Percentiles rank a stretch among this genome's conserved stretches.
These are phyloP conservation scores for Colletotrichum shisoi DNA, from an alignment of 2,329 filamentous ascomycete genomes.

Conservation along the genomic window DNA sequence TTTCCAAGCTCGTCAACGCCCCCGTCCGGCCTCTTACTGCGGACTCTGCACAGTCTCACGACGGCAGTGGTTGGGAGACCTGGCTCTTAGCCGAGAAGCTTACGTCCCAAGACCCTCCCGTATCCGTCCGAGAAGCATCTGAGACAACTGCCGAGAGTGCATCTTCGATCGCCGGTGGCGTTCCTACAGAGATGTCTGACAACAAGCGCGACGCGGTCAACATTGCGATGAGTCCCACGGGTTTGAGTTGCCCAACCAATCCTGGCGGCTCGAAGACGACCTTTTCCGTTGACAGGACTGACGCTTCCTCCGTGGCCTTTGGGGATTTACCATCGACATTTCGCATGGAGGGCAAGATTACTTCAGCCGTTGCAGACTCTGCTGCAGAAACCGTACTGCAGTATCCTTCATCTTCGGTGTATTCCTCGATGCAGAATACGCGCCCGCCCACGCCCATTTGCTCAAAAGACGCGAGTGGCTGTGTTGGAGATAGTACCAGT, in stretches of 20 bases:
- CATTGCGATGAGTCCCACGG: neutral
- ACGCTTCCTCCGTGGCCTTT: neutral
- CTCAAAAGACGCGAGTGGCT: constrained; percentile 9
- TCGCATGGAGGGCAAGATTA: neutral
- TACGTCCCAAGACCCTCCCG: constrained; percentile 1
- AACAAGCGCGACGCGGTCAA: neutral
- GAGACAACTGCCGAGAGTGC: neutral
- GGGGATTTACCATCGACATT: neutral
- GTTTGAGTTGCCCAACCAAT: neutral
- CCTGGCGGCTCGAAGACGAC: neutral
- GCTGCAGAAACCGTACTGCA: neutral
- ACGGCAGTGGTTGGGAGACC: constrained; percentile 19
- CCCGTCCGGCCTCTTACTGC: constrained; percentile 3
- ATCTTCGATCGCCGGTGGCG: neutral
- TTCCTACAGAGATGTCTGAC: neutral
- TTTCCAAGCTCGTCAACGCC: neutral
- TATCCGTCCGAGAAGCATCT: neutral
- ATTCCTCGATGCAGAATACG: constrained; percentile 31
- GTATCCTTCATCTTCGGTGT: constrained; percentile 34
- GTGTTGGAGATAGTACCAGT: constrained; percentile 1
- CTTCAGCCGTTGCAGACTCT: neutral
- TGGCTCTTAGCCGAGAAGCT: constrained; percentile 36
- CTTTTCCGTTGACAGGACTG: neutral
- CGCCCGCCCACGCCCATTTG: constrained; percentile 4
- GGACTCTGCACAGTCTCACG: constrained; percentile 27